These are phyloP conservation scores for Akebia trifoliata DNA, from an alignment of 164 flowering plant genomes.

Conservation along the genomic window DNA sequence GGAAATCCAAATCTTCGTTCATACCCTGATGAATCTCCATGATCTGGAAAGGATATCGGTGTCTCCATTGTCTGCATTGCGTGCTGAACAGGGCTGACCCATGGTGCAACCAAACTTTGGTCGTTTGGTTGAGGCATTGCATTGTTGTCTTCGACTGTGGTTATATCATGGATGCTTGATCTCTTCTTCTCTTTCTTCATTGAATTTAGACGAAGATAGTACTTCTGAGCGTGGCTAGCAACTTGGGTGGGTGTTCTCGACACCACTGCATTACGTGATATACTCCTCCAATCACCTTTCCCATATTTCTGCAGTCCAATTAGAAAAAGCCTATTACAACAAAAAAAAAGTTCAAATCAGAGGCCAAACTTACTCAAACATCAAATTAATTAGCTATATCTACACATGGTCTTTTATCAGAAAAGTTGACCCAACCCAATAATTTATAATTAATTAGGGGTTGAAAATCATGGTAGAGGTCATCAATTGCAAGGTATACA, in stretches of 20 bases:
- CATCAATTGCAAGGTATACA: no score
- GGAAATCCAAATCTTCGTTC: conserved; percentile 18
- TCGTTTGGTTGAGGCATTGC: conserved; percentile 19
- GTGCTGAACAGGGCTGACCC: neutral
- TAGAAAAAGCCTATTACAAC: conserved; percentile 45
- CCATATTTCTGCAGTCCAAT: conserved; percentile 52
- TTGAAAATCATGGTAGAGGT: no score
- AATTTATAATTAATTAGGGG: no score
- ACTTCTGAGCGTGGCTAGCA: conserved; percentile 81
- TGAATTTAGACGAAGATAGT: conserved; percentile 43
- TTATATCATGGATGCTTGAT: conserved; percentile 76
- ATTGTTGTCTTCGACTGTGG: conserved; percentile 28
- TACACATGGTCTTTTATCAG: neutral
- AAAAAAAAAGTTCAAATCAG: neutral
- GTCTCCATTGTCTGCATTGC: conserved; percentile 6
- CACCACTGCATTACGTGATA: conserved; percentile 68
- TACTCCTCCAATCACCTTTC: conserved; percentile 80
- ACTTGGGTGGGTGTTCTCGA: conserved; percentile 71
- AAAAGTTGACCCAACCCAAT: no score
- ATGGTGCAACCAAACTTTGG: conserved; percentile 19
- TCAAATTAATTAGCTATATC: neutral
- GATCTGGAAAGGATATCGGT: conserved; percentile 11
- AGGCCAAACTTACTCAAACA: neutral
- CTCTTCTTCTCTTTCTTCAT: conserved; percentile 64
- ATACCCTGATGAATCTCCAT: conserved; percentile 12